These are phyloP conservation scores for Pichia thaimueangensis DNA, from an alignment of 805 yeast genomes.

Conservation along the genomic window DNA sequence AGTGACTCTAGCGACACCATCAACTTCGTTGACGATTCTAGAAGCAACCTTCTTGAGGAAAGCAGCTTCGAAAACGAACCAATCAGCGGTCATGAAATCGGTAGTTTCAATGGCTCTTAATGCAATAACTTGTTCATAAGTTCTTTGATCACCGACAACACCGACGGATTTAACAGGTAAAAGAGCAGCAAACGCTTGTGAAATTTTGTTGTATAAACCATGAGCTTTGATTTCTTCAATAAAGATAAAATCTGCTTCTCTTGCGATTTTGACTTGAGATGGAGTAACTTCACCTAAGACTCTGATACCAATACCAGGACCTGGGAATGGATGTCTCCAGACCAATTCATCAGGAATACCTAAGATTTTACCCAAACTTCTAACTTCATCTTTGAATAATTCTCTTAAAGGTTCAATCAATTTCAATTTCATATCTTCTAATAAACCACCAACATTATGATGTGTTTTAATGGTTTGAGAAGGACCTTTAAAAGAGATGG, in stretches of 20 bases:
- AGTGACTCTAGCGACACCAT: constrained; percentile 98
- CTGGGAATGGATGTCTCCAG: constrained; percentile 99
- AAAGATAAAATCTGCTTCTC: constrained; percentile 94
- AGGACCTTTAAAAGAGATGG: constrained; percentile 98
- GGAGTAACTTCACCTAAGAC: constrained; percentile 95
- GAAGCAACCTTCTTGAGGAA: constrained; percentile 91
- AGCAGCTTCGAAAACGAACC: constrained; percentile 89
- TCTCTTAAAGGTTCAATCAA: constrained; percentile 98
- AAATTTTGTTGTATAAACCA: constrained; percentile 85
- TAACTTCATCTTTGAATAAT: constrained; percentile 97
- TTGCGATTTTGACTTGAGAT: constrained; percentile 89
- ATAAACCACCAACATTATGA: constrained; percentile 97
- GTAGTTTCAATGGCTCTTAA: constrained; percentile 95
- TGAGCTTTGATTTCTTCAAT: constrained; percentile 93
- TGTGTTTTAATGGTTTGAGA: constrained; percentile 99
- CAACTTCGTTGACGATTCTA: constrained; percentile 96
- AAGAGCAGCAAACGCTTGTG: constrained; percentile 96
- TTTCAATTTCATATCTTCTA: constrained; percentile 97
- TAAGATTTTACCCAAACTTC: constrained; percentile 88
- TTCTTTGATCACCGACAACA: constrained; percentile 99
- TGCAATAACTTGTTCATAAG: constrained; percentile 98
- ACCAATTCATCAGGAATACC: constrained; percentile 96
- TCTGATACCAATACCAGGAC: constrained; percentile 99
- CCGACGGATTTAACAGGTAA: constrained; percentile 98
- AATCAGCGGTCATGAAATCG: constrained; percentile 99